phyloP scores from a whole-genome alignment of 768 basidiomycete species.

The Termitomyces bulborhizus region DNA sequence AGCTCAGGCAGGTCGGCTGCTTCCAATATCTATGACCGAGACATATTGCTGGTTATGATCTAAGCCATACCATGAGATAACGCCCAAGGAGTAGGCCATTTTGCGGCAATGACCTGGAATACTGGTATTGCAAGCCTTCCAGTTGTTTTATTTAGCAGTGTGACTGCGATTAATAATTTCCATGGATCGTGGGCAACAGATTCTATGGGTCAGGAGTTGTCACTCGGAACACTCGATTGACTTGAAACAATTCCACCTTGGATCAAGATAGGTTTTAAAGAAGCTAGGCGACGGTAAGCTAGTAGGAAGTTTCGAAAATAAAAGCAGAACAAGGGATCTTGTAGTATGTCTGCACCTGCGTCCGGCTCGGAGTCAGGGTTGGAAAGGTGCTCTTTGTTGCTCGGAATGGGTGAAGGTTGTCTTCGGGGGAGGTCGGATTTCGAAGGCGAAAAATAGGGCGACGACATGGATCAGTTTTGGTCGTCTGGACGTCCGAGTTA shows the following conservation, averaged over 20 bases:
- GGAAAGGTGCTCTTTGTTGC: not conserved
- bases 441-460: constrained; percentile 7
- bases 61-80: constrained; percentile 44
- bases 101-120: constrained; percentile 49
- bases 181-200: constrained; percentile 51
- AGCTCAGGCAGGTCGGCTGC: constrained; percentile 41
- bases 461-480: not conserved
- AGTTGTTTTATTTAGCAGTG: constrained; percentile 64
- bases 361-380: not conserved
- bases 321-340: constrained; percentile 22
- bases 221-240: not conserved
- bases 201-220: constrained; percentile 28
- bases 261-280: constrained; percentile 30
- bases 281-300: constrained; percentile 18
- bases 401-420: not conserved
- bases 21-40: not conserved
- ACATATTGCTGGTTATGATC: not conserved
- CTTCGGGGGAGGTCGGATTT: not conserved
- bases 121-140: constrained; percentile 60
- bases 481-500: not conserved
- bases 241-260: constrained; percentile 24
- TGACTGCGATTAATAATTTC: constrained; percentile 63
- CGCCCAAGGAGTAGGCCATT: constrained; percentile 52
- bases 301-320: constrained; percentile 18
- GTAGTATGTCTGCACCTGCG: not conserved